These are phyloP conservation scores for Oryza glaberrima DNA, from an alignment of 176 grass and related monocot species.

Conservation along the genomic window DNA sequence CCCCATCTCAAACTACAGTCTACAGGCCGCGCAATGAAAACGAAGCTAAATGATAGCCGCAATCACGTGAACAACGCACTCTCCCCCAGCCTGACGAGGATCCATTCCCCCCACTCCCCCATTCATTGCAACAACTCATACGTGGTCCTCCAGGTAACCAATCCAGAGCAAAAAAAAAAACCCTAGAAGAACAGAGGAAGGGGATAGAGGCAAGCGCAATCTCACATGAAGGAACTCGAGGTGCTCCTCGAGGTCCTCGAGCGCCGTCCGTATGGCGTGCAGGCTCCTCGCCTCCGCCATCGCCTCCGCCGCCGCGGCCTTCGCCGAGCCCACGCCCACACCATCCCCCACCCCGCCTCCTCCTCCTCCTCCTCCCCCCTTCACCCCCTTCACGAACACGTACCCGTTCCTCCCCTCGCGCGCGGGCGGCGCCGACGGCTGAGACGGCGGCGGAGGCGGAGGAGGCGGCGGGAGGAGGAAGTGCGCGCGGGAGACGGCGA, in stretches of 20 bases:
- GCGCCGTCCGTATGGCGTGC: conserved; percentile 76
- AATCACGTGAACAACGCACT: conserved; percentile 35
- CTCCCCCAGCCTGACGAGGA: neutral
- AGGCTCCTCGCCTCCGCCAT: conserved; percentile 81
- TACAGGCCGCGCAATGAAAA: neutral
- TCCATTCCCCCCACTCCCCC: neutral
- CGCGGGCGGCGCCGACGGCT: neutral
- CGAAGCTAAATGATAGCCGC: neutral
- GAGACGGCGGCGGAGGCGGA: conserved; percentile 1
- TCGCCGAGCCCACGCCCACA: neutral
- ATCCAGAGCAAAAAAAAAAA: conserved; percentile 25
- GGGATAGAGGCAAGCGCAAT: neutral
- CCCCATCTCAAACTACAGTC: neutral
- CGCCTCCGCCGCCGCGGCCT: conserved; percentile 45
- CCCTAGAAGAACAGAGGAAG: conserved; percentile 8
- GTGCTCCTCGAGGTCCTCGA: conserved; percentile 91
- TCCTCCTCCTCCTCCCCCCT: neutral
- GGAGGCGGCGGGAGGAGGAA: conserved; percentile 33
- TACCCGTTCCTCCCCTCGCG: conserved; percentile 39
- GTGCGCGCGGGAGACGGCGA: conserved; percentile 52
- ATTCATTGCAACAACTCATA: conserved; percentile 1
- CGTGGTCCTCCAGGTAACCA: conserved; percentile 12
- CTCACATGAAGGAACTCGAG: conserved; percentile 93
- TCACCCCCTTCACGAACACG: conserved; percentile 61
- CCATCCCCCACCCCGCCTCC: neutral